Evolutionary conservation across 352 stramenopile species (phyloP).

Genomic region (Pythium sukuiense): DNA sequence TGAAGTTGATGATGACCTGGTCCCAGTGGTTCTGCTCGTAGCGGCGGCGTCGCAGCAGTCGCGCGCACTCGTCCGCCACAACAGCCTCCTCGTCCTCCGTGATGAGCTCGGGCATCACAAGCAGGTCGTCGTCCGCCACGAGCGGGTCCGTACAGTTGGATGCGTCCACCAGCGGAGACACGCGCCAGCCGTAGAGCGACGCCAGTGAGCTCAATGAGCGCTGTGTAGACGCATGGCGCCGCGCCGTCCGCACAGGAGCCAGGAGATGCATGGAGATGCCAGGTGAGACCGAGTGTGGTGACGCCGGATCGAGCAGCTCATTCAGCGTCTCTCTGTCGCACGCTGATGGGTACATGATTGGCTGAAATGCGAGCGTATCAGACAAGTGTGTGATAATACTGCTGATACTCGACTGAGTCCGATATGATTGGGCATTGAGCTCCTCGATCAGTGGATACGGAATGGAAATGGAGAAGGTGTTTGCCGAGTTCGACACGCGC

Average conservation of each 20-base stretch:
- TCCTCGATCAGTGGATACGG: not conserved
- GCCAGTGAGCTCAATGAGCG: slow-evolving; percentile 24
- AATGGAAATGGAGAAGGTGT: slow-evolving; percentile 27
- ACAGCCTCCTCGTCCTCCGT: slow-evolving; percentile 71
- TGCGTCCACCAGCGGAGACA: slow-evolving; percentile 42
- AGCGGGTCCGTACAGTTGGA: slow-evolving; percentile 56
- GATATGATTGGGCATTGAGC: not conserved
- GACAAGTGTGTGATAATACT: not conserved
- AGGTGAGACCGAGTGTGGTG: not conserved
- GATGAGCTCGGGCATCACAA: slow-evolving; percentile 68
- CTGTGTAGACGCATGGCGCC: not conserved
- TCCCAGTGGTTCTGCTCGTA: slow-evolving; percentile 86
- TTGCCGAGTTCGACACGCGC: slow-evolving; percentile 72
- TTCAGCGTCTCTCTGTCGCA: slow-evolving; percentile 9
- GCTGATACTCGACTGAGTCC: not conserved
- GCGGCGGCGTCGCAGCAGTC: slow-evolving; percentile 63
- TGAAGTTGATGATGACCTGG: slow-evolving; percentile 86
- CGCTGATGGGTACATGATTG: not conserved
- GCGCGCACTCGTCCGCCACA: slow-evolving; percentile 68
- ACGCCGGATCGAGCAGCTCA: not conserved
- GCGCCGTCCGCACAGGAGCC: too few species aligned
- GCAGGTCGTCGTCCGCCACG: slow-evolving; percentile 59
- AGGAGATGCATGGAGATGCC: not conserved
- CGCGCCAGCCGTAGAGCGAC: slow-evolving; percentile 20
- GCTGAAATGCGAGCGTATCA: not conserved